phyloP scores from a whole-genome alignment of 768 basidiomycete genomes.

The Galerina marginata region DNA sequence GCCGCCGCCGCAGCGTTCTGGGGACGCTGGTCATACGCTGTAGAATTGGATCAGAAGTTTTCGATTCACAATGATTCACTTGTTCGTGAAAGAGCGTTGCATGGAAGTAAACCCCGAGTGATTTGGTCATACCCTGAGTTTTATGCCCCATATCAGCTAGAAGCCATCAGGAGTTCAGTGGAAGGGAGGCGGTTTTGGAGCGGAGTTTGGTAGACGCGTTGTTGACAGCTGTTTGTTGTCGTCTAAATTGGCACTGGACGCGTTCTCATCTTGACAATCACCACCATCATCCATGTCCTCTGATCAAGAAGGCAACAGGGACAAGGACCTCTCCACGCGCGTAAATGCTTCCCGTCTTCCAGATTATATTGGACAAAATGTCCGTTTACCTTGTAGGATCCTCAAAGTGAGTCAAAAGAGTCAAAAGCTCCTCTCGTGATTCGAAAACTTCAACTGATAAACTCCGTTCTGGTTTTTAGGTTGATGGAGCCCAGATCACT shows the following conservation, averaged over 20 bases:
- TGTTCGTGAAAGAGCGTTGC: too few species aligned
- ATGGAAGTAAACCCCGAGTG: too few species aligned
- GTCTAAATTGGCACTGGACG: conserved; percentile 6
- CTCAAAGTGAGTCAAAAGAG: conserved; percentile 32
- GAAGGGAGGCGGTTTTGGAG: too few species aligned
- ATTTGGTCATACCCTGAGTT: too few species aligned
- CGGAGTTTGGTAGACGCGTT: conserved; percentile 11
- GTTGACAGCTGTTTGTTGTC: conserved; percentile 18
- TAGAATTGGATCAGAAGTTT: too few species aligned
- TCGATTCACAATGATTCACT: too few species aligned
- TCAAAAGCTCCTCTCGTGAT: not conserved
- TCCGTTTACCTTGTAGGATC: conserved; percentile 67
- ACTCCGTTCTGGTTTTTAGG: conserved; percentile 27
- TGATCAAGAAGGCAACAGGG: conserved; percentile 12
- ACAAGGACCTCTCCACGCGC: conserved; percentile 45
- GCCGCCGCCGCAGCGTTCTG: too few species aligned
- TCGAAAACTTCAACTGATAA: not conserved
- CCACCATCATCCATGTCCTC: conserved; percentile 26
- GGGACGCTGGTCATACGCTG: too few species aligned
- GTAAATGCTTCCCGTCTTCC: conserved; percentile 67
- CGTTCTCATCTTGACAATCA: conserved; percentile 8
- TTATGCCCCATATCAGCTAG: too few species aligned
- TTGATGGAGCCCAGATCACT: conserved; percentile 51
- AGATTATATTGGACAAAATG: conserved; percentile 55
- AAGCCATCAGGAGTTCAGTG: too few species aligned